Conservation (phyloP, 2,329 filamentous ascomycete genomes). For the Sclerotinia nivalis region DNA sequence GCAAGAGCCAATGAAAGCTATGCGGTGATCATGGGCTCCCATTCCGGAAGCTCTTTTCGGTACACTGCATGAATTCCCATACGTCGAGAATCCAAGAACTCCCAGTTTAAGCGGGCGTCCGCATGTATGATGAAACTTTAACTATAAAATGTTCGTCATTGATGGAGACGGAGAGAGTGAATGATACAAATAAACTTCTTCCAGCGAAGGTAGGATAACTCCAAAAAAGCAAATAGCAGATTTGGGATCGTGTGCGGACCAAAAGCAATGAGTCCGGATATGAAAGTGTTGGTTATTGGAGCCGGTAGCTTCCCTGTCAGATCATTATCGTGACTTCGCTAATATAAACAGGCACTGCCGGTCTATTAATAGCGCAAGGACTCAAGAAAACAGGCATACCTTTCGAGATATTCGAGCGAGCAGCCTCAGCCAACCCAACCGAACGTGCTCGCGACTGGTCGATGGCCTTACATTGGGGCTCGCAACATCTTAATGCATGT, state of each 20-base stretch:
- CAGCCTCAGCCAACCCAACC: neutral
- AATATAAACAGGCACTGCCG: constrained; percentile 10
- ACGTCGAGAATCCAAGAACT: neutral
- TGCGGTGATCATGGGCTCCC: neutral
- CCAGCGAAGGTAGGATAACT: neutral
- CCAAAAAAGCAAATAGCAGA: neutral
- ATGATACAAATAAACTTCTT: neutral
- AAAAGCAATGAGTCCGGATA: neutral
- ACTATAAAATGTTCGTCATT: neutral
- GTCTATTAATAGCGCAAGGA: constrained; percentile 19
- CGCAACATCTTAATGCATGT: neutral
- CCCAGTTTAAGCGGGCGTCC: neutral
- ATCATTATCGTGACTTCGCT: neutral
- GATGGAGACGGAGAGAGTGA: neutral
- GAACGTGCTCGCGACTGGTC: constrained; percentile 15
- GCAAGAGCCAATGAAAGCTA: neutral
- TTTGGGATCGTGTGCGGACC: neutral
- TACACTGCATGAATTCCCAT: neutral
- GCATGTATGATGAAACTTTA: neutral
- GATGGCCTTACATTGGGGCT: constrained; percentile 20
- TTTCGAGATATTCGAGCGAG: constrained; percentile 16
- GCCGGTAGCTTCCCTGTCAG: constrained; percentile 7
- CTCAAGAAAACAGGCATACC: constrained; percentile 9
- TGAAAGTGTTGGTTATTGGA: constrained; percentile 17
- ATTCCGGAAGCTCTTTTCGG: neutral